Evolutionary conservation across 2,329 filamentous ascomycete genomes (phyloP), one percentile per base, ranked within the genome.

Genomic region (Aspergillus tanneri): DNA sequence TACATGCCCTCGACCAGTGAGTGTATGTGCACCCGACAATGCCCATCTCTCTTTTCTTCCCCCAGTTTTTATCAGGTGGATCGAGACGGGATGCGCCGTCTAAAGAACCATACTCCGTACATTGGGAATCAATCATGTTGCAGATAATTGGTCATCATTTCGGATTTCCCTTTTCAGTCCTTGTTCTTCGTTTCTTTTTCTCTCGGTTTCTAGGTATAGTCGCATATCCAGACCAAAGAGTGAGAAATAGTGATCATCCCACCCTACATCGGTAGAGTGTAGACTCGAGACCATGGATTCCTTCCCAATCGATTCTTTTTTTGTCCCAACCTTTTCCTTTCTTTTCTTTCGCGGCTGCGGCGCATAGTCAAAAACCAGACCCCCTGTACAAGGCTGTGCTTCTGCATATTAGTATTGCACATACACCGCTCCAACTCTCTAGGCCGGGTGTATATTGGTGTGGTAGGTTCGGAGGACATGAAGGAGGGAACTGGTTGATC

Each of bases 341-440:
- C 24, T 14, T 4, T 37, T 48, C 51, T 44, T 34, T 50, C 39
- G 53, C 55, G 55, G 55, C 22, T 54, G 53, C 42, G 40, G 55
- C 55, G 55, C 53, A 45, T 41, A 21, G 23, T 23, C 23, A 34
- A 35, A 41, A 50, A 44, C 25, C n/a, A 11, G 9, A 21, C 8
- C 27, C 19, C 14, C 41, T 24, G 32, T 32, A 25, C 22, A 16
- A 27, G 30, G 14, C 16, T 30, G 30, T 36, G 23, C 12, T 18
- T 28, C 19, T 19, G 16, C 38, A 25, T 30, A 19, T 23, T 14
- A n/a, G n/a, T n/a, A n/a, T n/a, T n/a, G n/a, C n/a, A n/a, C n/a
- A n/a, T n/a, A n/a, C n/a, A n/a, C n/a, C n/a, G n/a, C n/a, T n/a
- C n/a, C n/a, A n/a, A n/a, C n/a, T n/a, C n/a, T n/a, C n/a, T n/a